Conservation (phyloP, 2,329 filamentous ascomycete species). For the Paecilomyces formosus region DNA sequence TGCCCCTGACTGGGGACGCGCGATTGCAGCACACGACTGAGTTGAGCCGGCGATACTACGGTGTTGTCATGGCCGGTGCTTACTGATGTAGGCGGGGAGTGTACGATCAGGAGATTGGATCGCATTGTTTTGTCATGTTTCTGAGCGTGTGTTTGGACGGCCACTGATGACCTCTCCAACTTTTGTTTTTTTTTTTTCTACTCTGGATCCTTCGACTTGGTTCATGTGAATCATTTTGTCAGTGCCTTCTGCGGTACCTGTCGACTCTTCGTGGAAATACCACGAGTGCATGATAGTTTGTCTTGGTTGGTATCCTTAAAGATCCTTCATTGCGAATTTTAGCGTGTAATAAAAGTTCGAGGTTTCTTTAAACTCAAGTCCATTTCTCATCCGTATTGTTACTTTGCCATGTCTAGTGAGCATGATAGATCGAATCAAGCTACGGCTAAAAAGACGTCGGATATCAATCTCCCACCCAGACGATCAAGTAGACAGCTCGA, state of each 20-base stretch:
- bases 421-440: no score
- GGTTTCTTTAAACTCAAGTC: background rate
- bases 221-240: background rate
- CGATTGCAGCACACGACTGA: conserved; percentile 64
- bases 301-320: background rate
- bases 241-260: background rate
- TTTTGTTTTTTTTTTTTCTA: background rate
- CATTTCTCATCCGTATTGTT: no score
- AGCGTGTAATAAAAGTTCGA: background rate
- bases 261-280: background rate
- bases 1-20: conserved; percentile 61
- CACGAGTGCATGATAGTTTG: background rate
- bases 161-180: background rate
- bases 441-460: no score
- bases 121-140: background rate
- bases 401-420: no score
- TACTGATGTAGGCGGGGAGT: conserved; percentile 15
- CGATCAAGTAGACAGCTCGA: no score
- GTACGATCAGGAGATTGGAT: background rate
- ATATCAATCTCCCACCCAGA: no score
- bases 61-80: conserved; percentile 51
- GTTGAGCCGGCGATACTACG: conserved; percentile 62
- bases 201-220: background rate
- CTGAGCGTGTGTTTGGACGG: background rate
- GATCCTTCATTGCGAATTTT: background rate